A percentile compares a stretch with the other conserved stretches of the same genome.
Conservation (phyloP, 345 rosid genomes). For the Noccaea caerulescens region DNA sequence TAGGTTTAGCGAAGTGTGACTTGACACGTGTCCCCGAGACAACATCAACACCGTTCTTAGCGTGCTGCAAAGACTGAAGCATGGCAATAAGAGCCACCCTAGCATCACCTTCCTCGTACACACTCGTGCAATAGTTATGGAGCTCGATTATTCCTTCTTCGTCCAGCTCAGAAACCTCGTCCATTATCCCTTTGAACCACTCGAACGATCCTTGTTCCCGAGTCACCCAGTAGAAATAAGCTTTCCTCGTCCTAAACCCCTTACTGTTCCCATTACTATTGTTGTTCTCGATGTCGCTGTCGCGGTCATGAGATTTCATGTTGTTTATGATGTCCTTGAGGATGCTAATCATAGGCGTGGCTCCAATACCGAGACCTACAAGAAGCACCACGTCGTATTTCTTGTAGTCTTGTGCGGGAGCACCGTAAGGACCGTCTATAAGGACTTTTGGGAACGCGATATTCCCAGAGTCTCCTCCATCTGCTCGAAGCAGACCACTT, state of each 20-base stretch:
- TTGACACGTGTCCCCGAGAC: slow-evolving; percentile 85
- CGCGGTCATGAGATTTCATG: slow-evolving; percentile 46
- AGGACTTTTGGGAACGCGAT: slow-evolving; percentile 72
- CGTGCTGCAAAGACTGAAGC: slow-evolving; percentile 86
- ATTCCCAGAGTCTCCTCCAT: slow-evolving; percentile 52
- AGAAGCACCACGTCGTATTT: slow-evolving; percentile 83
- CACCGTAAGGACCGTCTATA: slow-evolving; percentile 90
- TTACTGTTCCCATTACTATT: slow-evolving; percentile 38
- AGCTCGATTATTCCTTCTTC: slow-evolving; percentile 71
- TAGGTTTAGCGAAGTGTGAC: slow-evolving; percentile 87
- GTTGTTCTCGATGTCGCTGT: slow-evolving; percentile 43
- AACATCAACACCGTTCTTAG: slow-evolving; percentile 85
- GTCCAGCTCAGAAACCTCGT: slow-evolving; percentile 84
- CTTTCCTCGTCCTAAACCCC: slow-evolving; percentile 66
- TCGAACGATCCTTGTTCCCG: slow-evolving; percentile 94
- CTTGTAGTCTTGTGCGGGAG: slow-evolving; percentile 94
- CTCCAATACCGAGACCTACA: slow-evolving; percentile 92
- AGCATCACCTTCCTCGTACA: slow-evolving; percentile 93
- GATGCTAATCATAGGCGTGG: slow-evolving; percentile 92
- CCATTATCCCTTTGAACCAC: slow-evolving; percentile 95
- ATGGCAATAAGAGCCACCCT: slow-evolving; percentile 83
- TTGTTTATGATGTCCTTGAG: slow-evolving; percentile 89
- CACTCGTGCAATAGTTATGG: slow-evolving; percentile 90
- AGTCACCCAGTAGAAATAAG: slow-evolving; percentile 95
- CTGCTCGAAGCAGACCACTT: slow-evolving; percentile 71